These are phyloP conservation scores for Rhizophora apiculata DNA, from an alignment of 345 rosid genomes.

Conservation along the genomic window DNA sequence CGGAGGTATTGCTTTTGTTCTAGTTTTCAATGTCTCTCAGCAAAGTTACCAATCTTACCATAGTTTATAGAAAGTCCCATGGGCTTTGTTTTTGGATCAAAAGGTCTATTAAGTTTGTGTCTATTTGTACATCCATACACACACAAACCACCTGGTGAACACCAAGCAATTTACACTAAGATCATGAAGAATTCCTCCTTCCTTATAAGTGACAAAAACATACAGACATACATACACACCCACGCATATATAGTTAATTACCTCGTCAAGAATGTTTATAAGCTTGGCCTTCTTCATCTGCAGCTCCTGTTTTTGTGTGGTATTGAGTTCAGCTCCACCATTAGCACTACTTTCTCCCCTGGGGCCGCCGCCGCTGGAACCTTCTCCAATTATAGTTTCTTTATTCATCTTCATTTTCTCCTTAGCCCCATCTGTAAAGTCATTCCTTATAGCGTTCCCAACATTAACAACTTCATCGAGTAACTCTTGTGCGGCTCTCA, in stretches of 20 bases:
- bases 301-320: slow-evolving; percentile 57
- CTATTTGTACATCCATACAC: no score
- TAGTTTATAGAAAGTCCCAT: no score
- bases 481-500: slow-evolving; percentile 69
- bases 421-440: slow-evolving; percentile 16
- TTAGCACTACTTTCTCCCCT: slow-evolving; percentile 7
- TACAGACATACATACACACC: no score
- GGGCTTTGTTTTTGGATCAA: no score
- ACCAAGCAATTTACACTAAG: no score
- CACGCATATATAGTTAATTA: slow-evolving; percentile 6
- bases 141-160: no score
- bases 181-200: neutral
- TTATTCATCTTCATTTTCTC: slow-evolving; percentile 22
- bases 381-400: slow-evolving; percentile 23
- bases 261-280: slow-evolving; percentile 67
- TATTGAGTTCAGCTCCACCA: slow-evolving; percentile 34
- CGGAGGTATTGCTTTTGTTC: no score
- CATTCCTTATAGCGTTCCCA: slow-evolving; percentile 29
- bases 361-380: slow-evolving; percentile 8
- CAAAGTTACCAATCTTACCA: no score
- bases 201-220: neutral
- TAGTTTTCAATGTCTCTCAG: no score
- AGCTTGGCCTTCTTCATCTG: slow-evolving; percentile 65
- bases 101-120: no score
- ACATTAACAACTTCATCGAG: slow-evolving; percentile 64